These are phyloP conservation scores for Cucurbita pepo DNA, from an alignment of 306 rosid genomes.

Conservation along the genomic window DNA sequence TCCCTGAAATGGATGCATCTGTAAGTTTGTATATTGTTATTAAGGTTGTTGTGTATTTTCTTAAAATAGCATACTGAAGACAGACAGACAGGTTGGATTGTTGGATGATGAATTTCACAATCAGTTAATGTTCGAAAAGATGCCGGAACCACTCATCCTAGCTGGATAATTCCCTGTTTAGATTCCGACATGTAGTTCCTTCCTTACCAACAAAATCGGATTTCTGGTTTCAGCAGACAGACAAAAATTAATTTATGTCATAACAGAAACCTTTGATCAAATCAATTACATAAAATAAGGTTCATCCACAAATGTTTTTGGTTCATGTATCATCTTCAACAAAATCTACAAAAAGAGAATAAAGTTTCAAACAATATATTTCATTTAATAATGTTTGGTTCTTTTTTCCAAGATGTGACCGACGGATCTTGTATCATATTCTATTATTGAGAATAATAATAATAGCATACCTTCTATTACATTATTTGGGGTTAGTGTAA, in stretches of 20 bases:
- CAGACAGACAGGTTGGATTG: background rate
- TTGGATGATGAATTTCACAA: no score
- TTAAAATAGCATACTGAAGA: background rate
- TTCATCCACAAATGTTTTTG: background rate
- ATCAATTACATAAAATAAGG: background rate
- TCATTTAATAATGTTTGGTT: background rate
- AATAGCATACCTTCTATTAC: background rate
- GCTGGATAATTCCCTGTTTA: background rate
- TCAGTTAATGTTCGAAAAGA: background rate
- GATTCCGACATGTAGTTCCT: conserved; percentile 2
- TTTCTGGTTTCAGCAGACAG: background rate
- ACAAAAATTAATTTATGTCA: background rate
- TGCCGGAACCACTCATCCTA: background rate
- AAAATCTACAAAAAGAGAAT: background rate
- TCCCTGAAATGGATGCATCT: background rate
- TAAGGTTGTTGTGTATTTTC: background rate
- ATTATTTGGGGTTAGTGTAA: background rate
- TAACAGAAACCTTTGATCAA: background rate
- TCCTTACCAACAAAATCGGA: background rate
- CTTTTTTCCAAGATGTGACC: background rate
- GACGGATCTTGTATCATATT: background rate
- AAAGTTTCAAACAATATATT: background rate
- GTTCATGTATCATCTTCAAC: background rate
- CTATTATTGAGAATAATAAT: background rate
- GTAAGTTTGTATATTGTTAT: background rate